Percentiles rank a stretch among this genome's conserved stretches.
These are phyloP conservation scores for Hyaloscypha bicolor DNA, from an alignment of 495 filamentous ascomycete genomes.

Conservation along the genomic window DNA sequence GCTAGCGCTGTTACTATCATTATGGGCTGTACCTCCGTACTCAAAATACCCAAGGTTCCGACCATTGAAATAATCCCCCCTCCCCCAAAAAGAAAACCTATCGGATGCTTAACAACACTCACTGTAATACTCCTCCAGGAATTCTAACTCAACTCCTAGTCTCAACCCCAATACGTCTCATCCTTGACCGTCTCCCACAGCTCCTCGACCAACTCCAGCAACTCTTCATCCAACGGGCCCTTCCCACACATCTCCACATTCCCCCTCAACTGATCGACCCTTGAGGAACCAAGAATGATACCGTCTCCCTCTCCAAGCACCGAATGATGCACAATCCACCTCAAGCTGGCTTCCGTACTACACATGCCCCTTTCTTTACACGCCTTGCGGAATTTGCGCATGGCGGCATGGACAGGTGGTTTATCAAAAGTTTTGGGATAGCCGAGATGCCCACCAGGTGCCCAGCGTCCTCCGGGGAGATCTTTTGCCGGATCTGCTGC, in stretches of 20 bases:
- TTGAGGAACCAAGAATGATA: slow-evolving; percentile 53
- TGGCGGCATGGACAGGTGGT: slow-evolving; percentile 38
- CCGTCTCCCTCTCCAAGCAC: slow-evolving; percentile 50
- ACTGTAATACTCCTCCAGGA: too few species aligned
- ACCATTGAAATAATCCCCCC: too few species aligned
- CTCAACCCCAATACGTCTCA: not conserved
- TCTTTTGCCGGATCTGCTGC: slow-evolving; percentile 22
- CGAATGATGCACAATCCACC: slow-evolving; percentile 59
- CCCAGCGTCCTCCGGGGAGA: slow-evolving; percentile 39
- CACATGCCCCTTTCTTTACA: slow-evolving; percentile 41
- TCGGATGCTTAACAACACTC: too few species aligned
- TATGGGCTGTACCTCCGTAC: too few species aligned
- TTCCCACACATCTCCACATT: slow-evolving; percentile 47
- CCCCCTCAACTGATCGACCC: slow-evolving; percentile 46
- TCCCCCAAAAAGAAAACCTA: too few species aligned
- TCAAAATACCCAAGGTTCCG: too few species aligned
- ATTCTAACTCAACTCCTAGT: too few species aligned
- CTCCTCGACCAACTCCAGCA: slow-evolving; percentile 37
- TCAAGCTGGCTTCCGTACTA: slow-evolving; percentile 52
- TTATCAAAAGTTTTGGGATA: slow-evolving; percentile 44
- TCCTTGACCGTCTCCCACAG: slow-evolving; percentile 10
- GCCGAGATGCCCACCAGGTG: slow-evolving; percentile 8
- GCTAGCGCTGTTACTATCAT: too few species aligned
- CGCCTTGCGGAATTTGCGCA: slow-evolving; percentile 47
- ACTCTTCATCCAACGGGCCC: slow-evolving; percentile 50